Evolutionary conservation across 371 early-diverging fungal species (phyloP).

Genomic region (Conidiobolus coronatus): DNA sequence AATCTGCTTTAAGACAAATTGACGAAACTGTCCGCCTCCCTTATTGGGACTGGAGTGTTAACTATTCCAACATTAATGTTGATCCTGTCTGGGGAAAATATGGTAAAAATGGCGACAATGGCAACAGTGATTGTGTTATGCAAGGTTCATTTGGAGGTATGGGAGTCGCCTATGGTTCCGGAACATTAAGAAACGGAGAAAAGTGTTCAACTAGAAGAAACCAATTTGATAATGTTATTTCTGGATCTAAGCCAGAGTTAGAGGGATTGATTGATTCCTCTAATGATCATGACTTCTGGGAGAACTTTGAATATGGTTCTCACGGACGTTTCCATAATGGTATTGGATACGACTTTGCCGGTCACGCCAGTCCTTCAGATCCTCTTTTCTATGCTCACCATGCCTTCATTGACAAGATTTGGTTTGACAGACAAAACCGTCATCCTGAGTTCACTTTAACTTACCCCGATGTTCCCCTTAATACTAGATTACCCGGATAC

Average conservation of each 20-base stretch:
- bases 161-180: no score
- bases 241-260: no score
- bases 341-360: conserved; percentile 20
- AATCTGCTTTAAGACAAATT: not conserved
- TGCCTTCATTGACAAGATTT: conserved; percentile 23
- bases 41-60: conserved; percentile 1
- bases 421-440: conserved; percentile 16
- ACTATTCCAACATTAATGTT: not conserved
- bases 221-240: no score
- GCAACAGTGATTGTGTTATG: not conserved
- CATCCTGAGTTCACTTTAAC: not conserved
- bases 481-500: no score
- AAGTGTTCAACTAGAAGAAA: no score
- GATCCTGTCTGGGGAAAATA: not conserved
- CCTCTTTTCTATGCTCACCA: conserved; percentile 34
- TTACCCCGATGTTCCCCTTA: not conserved
- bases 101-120: not conserved
- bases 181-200: no score
- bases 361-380: conserved; percentile 19
- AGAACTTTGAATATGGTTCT: conserved; percentile 15
- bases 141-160: not conserved
- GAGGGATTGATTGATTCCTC: conserved; percentile 6
- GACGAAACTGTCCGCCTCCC: not conserved
- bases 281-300: conserved; percentile 13
- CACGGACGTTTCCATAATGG: conserved; percentile 20